Conservation (phyloP, 2,329 filamentous ascomycete genomes). For the Trichothecium roseum region DNA sequence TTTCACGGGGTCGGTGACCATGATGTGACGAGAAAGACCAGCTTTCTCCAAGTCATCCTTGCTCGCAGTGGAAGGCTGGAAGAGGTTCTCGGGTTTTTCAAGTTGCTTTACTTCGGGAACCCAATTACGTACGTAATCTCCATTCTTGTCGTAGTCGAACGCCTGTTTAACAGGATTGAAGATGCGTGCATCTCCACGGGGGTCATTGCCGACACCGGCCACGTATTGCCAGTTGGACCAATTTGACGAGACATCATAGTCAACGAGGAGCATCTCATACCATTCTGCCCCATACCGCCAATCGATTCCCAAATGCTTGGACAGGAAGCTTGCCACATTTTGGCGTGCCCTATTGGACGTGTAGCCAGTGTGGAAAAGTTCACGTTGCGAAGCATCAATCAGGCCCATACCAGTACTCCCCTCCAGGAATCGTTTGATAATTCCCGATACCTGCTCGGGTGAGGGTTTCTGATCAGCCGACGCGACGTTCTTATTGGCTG, state of each 20-base stretch:
- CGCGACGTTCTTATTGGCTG: conserved; percentile 20
- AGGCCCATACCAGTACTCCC: conserved; percentile 67
- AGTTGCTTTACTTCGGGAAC: conserved; percentile 54
- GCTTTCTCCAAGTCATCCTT: conserved; percentile 45
- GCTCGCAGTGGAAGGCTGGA: conserved; percentile 59
- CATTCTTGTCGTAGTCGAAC: conserved; percentile 63
- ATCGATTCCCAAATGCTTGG: conserved; percentile 65
- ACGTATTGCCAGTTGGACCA: conserved; percentile 83
- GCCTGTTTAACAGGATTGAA: conserved; percentile 79
- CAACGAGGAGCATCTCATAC: conserved; percentile 66
- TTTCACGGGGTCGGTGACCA: conserved; percentile 58
- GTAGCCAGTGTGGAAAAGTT: conserved; percentile 66
- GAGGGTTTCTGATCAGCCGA: conserved; percentile 24
- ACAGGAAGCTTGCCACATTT: conserved; percentile 64
- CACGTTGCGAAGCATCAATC: conserved; percentile 68
- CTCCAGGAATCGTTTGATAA: conserved; percentile 48
- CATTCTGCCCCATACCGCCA: conserved; percentile 76
- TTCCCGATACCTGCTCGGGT: conserved; percentile 32
- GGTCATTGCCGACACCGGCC: conserved; percentile 71
- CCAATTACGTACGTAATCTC: conserved; percentile 64
- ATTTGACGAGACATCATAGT: conserved; percentile 68
- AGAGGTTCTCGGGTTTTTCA: conserved; percentile 45
- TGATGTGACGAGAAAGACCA: conserved; percentile 46
- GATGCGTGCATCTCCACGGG: conserved; percentile 57
- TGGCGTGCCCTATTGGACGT: conserved; percentile 68